Evolutionary conservation across 805 yeast genomes (phyloP), one percentile per base, ranked within the genome.

Genomic region (Candida saitoana): DNA sequence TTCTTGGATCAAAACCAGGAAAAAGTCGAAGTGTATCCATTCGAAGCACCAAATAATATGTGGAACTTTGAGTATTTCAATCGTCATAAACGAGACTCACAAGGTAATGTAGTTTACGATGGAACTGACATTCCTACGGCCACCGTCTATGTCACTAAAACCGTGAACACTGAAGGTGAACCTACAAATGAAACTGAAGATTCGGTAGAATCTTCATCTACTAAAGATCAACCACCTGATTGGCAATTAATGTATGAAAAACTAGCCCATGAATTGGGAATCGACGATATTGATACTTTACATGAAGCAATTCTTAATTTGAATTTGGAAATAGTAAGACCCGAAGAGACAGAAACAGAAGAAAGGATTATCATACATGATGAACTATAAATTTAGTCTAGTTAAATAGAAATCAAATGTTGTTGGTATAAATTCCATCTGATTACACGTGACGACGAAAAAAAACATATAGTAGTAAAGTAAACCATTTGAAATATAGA

Each of bases 1-100:
- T 52, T 59, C 53, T 36, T 43, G 1, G 69, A 67, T 36, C 56
- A 53, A 14, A 63, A 64, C 33, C 69, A 69, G 12, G 62, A 60
- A 31, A 5, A 14, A 3, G 56, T 54, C 1, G 45, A 47, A 3
- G 42, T 50, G n/a, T 54, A 53, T 1, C 42, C 42, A 3, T 58
- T 48, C 41, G 46, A 49, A 14, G 63, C 65, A 2, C 61, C 60
- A 2, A 36, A 45, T 25, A 46, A 50, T 18, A 44, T 48, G 38
- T 62, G 63, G 62, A 62, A 63, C 40, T 64, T 59, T 30, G 59
- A 63, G 42, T 37, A 36, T 17, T 56, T 52, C 43, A 12, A 27
- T 25, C 36, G 38, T 12, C 37, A 33, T 9, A 16, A 16, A 33
- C 36, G 22, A 11, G 36, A 17, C 14, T 36, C 22, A 9, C 38